These are phyloP conservation scores for Mycena indigotica DNA, from an alignment of 768 basidiomycete species.

Conservation along the genomic window DNA sequence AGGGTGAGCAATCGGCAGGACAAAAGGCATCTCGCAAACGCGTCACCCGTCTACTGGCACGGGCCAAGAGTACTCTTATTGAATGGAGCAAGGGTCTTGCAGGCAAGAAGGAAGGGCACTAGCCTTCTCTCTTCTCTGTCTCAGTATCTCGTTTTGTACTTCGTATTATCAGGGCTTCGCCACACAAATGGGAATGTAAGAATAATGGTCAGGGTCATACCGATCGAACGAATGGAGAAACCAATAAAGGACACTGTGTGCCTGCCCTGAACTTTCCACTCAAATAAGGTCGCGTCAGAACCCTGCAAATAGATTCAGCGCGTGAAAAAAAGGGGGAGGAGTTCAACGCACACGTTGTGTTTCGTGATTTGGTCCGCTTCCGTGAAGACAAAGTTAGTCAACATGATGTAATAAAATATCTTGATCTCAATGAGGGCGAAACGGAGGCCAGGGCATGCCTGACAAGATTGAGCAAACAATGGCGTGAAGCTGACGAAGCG, in stretches of 20 bases:
- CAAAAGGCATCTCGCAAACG: conserved; percentile 12
- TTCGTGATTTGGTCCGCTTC: conserved; percentile 55
- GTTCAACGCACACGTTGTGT: conserved; percentile 59
- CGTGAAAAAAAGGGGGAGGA: neutral
- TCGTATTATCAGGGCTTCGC: neutral
- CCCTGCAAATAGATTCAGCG: conserved; percentile 36
- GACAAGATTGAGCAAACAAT: conserved; percentile 10
- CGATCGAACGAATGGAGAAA: conserved; percentile 38
- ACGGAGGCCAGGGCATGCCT: conserved; percentile 84
- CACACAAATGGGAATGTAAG: neutral
- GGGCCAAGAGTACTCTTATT: conserved; percentile 22
- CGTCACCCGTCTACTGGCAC: conserved; percentile 16
- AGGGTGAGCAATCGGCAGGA: conserved; percentile 5
- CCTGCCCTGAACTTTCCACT: conserved; percentile 55
- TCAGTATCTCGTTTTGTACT: neutral
- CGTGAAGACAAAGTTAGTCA: conserved; percentile 68
- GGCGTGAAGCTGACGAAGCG: too few species aligned
- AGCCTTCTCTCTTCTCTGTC: neutral
- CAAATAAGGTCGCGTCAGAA: conserved; percentile 67
- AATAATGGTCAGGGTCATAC: conserved; percentile 2
- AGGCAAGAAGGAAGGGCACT: conserved; percentile 10
- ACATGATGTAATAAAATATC: conserved; percentile 67
- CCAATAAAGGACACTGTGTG: conserved; percentile 62
- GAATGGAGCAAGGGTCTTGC: conserved; percentile 20
- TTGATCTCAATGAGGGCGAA: conserved; percentile 88